A percentile compares a stretch with the other conserved stretches of the same genome.
Evolutionary conservation across 1,284 basidiomycete species (phyloP).

Genomic region (Ceratobasidium sp.): DNA sequence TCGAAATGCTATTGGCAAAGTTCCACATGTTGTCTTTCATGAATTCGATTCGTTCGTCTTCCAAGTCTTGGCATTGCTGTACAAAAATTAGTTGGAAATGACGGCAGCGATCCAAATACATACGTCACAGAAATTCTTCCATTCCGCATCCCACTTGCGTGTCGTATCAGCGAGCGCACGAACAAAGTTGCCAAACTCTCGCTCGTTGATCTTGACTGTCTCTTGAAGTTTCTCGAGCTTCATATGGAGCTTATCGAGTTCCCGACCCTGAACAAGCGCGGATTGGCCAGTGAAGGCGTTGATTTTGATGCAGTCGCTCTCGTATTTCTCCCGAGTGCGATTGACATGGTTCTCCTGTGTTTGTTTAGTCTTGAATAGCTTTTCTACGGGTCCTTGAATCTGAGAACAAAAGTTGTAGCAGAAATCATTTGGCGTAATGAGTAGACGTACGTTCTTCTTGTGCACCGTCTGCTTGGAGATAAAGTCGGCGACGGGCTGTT

Average conservation of each 20-base stretch:
- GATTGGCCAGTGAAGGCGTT: conserved; percentile 95
- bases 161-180: conserved; percentile 81
- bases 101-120: conserved; percentile 39
- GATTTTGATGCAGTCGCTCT: conserved; percentile 91
- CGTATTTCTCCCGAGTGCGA: conserved; percentile 89
- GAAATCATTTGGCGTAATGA: conserved; percentile 7
- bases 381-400: conserved; percentile 79
- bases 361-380: conserved; percentile 85
- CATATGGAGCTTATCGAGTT: conserved; percentile 86
- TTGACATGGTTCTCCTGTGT: conserved; percentile 82
- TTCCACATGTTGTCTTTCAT: conserved; percentile 96
- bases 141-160: conserved; percentile 89
- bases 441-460: conserved; percentile 60
- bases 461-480: conserved; percentile 71
- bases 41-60: conserved; percentile 92
- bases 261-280: conserved; percentile 90
- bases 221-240: conserved; percentile 91
- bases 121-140: conserved; percentile 89
- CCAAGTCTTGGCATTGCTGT: conserved; percentile 88
- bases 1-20: conserved; percentile 94
- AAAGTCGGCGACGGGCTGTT: conserved; percentile 70
- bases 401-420: conserved; percentile 20
- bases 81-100: conserved; percentile 4
- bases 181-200: conserved; percentile 89
- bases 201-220: conserved; percentile 87